phyloP scores from a whole-genome alignment of 495 filamentous ascomycete species.

The Lasiosphaeria ovina region DNA sequence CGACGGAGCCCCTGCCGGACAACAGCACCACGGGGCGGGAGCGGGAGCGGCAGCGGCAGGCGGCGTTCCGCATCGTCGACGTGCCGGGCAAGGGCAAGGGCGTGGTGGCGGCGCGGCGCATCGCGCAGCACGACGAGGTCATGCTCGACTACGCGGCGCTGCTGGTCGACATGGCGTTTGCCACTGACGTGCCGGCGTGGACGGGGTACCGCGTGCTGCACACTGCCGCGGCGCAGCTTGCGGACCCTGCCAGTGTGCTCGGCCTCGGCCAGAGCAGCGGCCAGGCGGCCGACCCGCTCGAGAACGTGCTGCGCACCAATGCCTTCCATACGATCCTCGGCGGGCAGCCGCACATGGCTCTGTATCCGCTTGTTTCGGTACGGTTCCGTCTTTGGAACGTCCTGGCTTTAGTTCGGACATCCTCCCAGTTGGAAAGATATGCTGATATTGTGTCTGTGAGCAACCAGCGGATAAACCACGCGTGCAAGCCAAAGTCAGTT shows the following conservation, averaged over 20 bases:
- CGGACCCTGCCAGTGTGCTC: constrained; percentile 30
- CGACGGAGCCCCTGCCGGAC: neutral
- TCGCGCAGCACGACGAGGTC: constrained; percentile 32
- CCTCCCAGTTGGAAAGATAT: neutral
- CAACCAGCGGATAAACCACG: constrained; percentile 41
- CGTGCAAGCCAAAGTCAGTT: constrained; percentile 41
- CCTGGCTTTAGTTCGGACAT: neutral
- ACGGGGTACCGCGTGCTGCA: constrained; percentile 35
- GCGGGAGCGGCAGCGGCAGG: neutral
- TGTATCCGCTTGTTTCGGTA: constrained; percentile 40
- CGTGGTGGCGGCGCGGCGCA: constrained; percentile 32
- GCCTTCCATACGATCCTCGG: constrained; percentile 34
- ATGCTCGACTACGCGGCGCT: constrained; percentile 40
- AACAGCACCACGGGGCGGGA: neutral
- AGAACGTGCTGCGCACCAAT: constrained; percentile 43
- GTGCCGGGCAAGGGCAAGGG: constrained; percentile 41
- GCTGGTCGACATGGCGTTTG: constrained; percentile 35
- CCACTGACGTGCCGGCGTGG: constrained; percentile 25
- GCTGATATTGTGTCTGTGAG: neutral
- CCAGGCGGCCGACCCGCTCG: constrained; percentile 33
- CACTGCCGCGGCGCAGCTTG: constrained; percentile 33
- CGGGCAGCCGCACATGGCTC: constrained; percentile 32
- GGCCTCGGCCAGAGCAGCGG: constrained; percentile 32
- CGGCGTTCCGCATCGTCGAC: constrained; percentile 30
- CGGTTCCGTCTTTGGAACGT: constrained; percentile 1